phyloP scores from a whole-genome alignment of 202 grass and related monocot genomes.

The Tripidium arundinaceum region DNA sequence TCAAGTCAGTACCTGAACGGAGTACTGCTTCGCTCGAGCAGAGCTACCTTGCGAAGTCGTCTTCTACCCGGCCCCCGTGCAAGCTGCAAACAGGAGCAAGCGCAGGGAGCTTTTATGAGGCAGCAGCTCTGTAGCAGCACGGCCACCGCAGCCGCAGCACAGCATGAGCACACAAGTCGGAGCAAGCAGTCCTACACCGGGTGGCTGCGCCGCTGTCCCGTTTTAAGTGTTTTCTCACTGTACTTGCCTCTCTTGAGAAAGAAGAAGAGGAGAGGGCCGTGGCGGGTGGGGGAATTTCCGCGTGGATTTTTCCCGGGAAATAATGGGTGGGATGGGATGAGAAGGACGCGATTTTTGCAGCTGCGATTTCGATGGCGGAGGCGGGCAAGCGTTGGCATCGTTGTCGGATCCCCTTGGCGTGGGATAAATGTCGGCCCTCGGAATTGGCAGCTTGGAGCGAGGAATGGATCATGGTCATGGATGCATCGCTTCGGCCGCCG shows the following conservation, averaged over 20 bases:
- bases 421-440: constrained; percentile 41
- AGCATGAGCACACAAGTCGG: not conserved
- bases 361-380: not conserved
- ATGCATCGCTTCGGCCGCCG: not conserved
- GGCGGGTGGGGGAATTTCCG: not conserved
- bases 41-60: not conserved
- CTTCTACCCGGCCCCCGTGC: not conserved
- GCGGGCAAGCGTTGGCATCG: constrained; percentile 5
- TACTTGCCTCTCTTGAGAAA: not conserved
- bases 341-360: constrained; percentile 6
- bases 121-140: not conserved
- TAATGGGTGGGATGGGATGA: not conserved
- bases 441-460: constrained; percentile 22
- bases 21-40: not conserved
- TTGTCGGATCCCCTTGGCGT: constrained; percentile 45
- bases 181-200: no score
- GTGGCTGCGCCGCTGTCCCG: not conserved
- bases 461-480: not conserved
- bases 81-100: not conserved
- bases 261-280: not conserved
- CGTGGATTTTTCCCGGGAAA: constrained; percentile 28
- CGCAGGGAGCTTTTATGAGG: not conserved
- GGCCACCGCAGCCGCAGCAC: not conserved
- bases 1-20: not conserved
- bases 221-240: not conserved